A percentile compares a stretch with the other conserved stretches of the same genome.
phyloP scores from a whole-genome alignment of 495 filamentous ascomycete genomes.

The Annulohypoxylon maeteangense region DNA sequence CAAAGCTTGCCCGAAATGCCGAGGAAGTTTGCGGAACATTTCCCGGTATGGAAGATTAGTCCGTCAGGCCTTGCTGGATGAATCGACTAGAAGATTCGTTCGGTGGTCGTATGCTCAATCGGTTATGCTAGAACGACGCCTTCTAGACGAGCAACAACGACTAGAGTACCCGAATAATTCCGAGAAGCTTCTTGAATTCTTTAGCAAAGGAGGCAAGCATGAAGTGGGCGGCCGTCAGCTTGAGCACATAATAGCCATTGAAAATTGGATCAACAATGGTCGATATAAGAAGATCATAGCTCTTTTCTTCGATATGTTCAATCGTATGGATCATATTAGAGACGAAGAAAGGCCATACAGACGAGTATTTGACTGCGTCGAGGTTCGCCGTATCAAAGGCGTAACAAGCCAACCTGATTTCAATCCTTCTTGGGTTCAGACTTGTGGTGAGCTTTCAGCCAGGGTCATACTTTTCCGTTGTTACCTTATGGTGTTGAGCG shows the following conservation, averaged over 20 bases:
- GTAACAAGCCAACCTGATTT: not conserved
- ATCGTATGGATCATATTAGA: conserved; percentile 51
- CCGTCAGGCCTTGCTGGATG: conserved; percentile 68
- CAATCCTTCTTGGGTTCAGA: conserved; percentile 47
- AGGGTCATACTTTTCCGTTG: conserved; percentile 60
- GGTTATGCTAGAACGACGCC: conserved; percentile 13
- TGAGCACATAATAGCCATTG: conserved; percentile 14
- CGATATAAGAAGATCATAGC: conserved; percentile 35
- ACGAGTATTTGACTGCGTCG: conserved; percentile 57
- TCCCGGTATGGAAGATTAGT: conserved; percentile 74
- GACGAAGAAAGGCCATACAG: conserved; percentile 65
- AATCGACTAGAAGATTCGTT: conserved; percentile 72
- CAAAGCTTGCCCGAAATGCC: conserved; percentile 70
- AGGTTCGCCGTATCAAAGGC: conserved; percentile 51
- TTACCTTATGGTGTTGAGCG: conserved; percentile 61
- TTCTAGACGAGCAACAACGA: conserved; percentile 30
- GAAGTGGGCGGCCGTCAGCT: not conserved
- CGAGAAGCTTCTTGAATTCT: not conserved
- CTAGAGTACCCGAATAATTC: conserved; percentile 7
- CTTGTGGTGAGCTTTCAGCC: conserved; percentile 54
- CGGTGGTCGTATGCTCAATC: conserved; percentile 46
- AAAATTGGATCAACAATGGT: conserved; percentile 4
- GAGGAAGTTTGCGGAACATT: conserved; percentile 67
- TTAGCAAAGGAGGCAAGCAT: not conserved
- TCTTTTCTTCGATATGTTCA: conserved; percentile 52